Evolutionary conservation across 1,284 basidiomycete species (phyloP), one percentile per base, ranked within the genome.

Genomic region (Ustilago bromivora): DNA sequence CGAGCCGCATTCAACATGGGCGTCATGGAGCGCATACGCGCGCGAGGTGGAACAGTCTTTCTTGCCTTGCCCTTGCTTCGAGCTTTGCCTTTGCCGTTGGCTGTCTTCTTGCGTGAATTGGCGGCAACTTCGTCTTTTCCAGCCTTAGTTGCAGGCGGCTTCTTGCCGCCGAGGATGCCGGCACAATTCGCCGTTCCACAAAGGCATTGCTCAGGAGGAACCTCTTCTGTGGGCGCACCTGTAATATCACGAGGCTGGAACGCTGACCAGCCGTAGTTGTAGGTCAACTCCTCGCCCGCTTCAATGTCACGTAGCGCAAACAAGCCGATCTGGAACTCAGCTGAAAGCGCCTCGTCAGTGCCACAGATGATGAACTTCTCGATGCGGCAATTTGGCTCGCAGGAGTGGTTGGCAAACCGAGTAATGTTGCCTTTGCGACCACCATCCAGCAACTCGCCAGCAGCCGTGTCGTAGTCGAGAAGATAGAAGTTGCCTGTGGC

Each of bases 331-430:
- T 84, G 75, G 49, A 82, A 84, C 57, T 85, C 83, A 17, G 80
- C 82, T 5, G 68, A 75, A 13, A 67, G 67, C 49, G 69, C 66
- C 66, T 84, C 80, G 53, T 81, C 82, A 1, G 76, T 75, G 40
- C 83, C 83, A 62, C 77, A 79, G 55, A 85, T 66, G 65, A 81
- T 76, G 74, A 82, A 84, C 59, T 82, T 83, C 52, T 84, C 77
- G 60, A 84, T 74, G 52, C 78, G 71, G 59, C 82, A 82, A 34
- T 84, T 84, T 1, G 83, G 83, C 15, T 82, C 76, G 69, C 82
- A 84, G 19, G 76, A 79, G 62, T 84, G 83, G 47, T 84, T 84
- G 57, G 82, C 83, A 55, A 82, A 84, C 12, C 83, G 79, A 7
- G 80, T 80, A 47, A 81, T 72, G 72, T 82, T 84, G 34, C 83